Conservation (phyloP, 2,329 filamentous ascomycete species). For the Arthrinium phaeospermum region DNA sequence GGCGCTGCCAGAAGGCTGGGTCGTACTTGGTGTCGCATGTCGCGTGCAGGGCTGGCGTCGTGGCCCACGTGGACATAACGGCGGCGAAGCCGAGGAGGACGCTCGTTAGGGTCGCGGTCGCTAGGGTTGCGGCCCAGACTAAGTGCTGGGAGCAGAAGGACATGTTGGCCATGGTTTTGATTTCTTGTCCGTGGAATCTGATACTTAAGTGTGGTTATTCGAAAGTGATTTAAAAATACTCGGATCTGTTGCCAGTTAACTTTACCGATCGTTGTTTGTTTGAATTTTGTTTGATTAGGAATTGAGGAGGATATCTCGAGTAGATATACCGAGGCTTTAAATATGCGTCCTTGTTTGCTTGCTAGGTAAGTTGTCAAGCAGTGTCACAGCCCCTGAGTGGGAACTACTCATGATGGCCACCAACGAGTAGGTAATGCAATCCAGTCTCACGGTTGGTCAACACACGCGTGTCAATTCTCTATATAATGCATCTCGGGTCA, state of each 20-base stretch:
- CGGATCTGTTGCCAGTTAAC: no score
- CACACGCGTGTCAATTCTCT: neutral
- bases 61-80: neutral
- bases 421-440: neutral
- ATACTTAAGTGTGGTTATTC: no score
- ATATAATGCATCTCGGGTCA: neutral
- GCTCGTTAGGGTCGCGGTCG: neutral
- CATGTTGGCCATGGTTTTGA: neutral
- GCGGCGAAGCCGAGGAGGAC: slow-evolving; percentile 21
- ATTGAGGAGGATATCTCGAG: no score
- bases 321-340: no score
- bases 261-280: no score
- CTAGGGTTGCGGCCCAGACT: neutral
- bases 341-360: neutral
- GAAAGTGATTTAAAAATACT: no score
- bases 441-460: no score
- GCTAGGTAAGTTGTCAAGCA: neutral
- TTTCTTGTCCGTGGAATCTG: no score
- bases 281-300: no score
- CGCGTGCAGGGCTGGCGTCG: neutral
- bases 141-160: neutral
- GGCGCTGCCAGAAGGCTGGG: slow-evolving; percentile 20
- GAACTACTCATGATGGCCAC: neutral
- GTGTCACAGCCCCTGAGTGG: slow-evolving; percentile 1
- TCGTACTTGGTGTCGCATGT: slow-evolving; percentile 18